phyloP scores from a whole-genome alignment of 805 yeast genomes.

The Debaryomyces prosopidis region DNA sequence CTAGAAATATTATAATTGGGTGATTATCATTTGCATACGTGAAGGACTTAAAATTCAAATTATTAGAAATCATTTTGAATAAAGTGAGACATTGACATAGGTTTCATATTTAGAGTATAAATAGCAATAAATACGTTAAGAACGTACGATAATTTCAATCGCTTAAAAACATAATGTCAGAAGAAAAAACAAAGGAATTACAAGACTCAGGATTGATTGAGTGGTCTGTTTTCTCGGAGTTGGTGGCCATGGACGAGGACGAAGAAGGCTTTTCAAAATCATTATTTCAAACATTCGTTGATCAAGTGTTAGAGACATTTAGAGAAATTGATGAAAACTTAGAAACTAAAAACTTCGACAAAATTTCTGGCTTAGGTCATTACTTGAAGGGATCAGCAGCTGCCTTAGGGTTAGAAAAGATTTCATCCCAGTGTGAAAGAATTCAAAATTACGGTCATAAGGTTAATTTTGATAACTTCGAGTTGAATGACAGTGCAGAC shows the following conservation, averaged over 20 bases:
- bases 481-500: conserved; percentile 12
- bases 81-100: too few relatives aligned
- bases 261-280: conserved; percentile 86
- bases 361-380: conserved; percentile 80
- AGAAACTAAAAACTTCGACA: conserved; percentile 46
- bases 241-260: conserved; percentile 94
- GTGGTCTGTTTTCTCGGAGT: conserved; percentile 85
- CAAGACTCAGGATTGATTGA: conserved; percentile 70
- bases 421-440: conserved; percentile 86
- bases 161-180: conserved; percentile 9
- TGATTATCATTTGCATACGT: too few relatives aligned
- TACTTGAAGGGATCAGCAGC: conserved; percentile 95
- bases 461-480: conserved; percentile 32
- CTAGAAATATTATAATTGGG: too few relatives aligned
- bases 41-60: too few relatives aligned
- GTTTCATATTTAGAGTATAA: too few relatives aligned
- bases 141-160: not conserved
- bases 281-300: conserved; percentile 79
- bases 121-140: not conserved
- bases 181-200: conserved; percentile 22
- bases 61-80: too few relatives aligned
- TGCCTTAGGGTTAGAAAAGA: conserved; percentile 79
- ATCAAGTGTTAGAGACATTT: conserved; percentile 84
- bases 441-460: conserved; percentile 86
- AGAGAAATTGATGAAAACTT: conserved; percentile 64